These are phyloP conservation scores for Ascochyta rabiei DNA, from an alignment of 2,329 filamentous ascomycete species.

Conservation along the genomic window DNA sequence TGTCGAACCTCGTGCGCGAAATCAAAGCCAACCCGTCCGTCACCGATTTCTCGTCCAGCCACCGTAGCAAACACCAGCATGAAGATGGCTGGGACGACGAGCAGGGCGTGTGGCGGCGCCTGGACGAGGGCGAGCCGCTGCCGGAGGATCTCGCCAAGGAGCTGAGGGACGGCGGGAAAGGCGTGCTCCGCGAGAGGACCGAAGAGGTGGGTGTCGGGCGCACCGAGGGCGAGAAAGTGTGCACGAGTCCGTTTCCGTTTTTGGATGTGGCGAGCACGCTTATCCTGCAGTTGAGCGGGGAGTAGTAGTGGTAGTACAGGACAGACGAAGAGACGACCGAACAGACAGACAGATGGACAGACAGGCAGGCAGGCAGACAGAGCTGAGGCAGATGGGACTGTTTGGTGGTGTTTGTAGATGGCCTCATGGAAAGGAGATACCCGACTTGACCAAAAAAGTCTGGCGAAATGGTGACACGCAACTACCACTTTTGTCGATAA, in stretches of 20 bases:
- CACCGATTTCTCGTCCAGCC: conserved; percentile 15
- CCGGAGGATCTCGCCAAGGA: conserved; percentile 38
- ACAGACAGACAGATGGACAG: neutral
- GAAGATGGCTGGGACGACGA: conserved; percentile 44
- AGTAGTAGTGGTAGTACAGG: too few relatives aligned
- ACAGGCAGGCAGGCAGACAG: neutral
- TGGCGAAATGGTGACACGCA: neutral
- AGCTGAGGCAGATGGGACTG: neutral
- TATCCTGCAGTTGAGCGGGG: conserved; percentile 78
- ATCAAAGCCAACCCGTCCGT: conserved; percentile 39
- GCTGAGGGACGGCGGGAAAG: conserved; percentile 41
- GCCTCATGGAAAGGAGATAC: neutral
- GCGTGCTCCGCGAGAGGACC: conserved; percentile 45
- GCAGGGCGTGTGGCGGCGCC: conserved; percentile 42
- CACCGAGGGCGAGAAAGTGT: conserved; percentile 82
- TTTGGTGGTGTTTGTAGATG: neutral
- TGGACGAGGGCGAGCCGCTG: conserved; percentile 41
- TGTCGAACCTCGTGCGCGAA: conserved; percentile 53
- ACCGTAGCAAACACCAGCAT: conserved; percentile 22
- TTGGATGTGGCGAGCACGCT: conserved; percentile 89
- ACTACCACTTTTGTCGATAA: too few relatives aligned
- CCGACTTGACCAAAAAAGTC: neutral
- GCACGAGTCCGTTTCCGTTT: conserved; percentile 94
- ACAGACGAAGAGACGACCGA: too few relatives aligned
- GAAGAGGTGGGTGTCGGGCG: conserved; percentile 56